A percentile compares a stretch with the other conserved stretches of the same genome.
phyloP scores from a whole-genome alignment of 441 rosid genomes.

The Rhodomyrtus psidioides region DNA sequence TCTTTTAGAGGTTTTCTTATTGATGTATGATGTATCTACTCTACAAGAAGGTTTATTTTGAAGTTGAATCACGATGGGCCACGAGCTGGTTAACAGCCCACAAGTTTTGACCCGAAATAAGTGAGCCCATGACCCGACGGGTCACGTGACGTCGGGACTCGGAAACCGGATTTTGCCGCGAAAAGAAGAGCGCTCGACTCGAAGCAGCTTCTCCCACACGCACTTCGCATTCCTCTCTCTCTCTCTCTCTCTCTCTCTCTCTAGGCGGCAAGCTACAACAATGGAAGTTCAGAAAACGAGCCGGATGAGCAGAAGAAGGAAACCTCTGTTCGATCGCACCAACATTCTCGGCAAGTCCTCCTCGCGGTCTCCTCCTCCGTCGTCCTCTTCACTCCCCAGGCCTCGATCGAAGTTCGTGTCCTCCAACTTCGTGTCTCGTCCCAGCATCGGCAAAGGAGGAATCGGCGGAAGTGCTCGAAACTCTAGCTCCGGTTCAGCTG shows the following conservation, averaged over 20 bases:
- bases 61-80: background rate
- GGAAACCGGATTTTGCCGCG: background rate
- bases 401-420: background rate
- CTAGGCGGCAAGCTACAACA: background rate
- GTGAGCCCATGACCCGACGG: background rate
- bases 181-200: background rate
- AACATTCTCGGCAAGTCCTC: background rate
- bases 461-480: background rate
- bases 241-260: background rate
- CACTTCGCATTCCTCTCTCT: background rate
- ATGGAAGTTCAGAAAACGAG: background rate
- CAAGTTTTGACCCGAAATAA: background rate
- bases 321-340: background rate
- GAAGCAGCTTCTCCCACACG: background rate
- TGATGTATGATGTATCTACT: too few relatives aligned
- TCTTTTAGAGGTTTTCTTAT: background rate
- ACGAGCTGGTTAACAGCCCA: background rate
- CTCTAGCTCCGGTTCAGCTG: background rate
- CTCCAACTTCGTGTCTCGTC: background rate
- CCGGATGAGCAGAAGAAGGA: background rate
- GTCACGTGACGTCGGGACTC: background rate
- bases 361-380: background rate
- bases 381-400: background rate
- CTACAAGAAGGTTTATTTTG: background rate
- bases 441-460: background rate